Evolutionary conservation across 2,329 filamentous ascomycete species (phyloP), one percentile per base, ranked within the genome.

Genomic region (Fusarium sp.): DNA sequence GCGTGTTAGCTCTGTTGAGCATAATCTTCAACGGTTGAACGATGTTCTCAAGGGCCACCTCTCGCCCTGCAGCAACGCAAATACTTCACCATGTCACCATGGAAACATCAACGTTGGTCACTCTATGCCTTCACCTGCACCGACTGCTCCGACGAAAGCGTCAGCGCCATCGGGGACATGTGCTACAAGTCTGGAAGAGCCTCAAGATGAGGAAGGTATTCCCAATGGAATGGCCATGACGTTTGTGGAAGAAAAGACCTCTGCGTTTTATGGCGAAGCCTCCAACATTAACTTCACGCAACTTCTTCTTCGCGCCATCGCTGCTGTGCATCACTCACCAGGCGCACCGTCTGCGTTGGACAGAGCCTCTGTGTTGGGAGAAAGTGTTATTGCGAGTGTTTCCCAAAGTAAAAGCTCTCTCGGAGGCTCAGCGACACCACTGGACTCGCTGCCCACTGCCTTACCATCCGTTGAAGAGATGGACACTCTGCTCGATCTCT

Each of bases 141-240:
- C 41, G 13, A 11, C 42, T 31, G 29, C 45, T 14, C 45, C 27
- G 13, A 31, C 45, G 0, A 57, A 57, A 22, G 44, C 44, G 25
- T 46, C 44, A 4, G 44, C 25, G 12, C 25, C 44, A 13, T 27
- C 42, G 4, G 20, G 44, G 20, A 57, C 54, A 0, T 57, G 54
- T 7, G 54, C 54, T 10, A 57, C 54, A 7, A 25, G 54, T 12
- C 22, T 57, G 2, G 54, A 57, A 20, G 54, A 57, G 20, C 54
- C 54, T 8, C 20, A 57, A 4, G 42, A 57, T 3, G 54, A 57
- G 7, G 54, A 57, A 9, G 42, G 39, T 14, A 57, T 29, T 14
- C 45, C 42, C 7, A 57, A 57, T 14, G 54, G 54, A 17, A 57
- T 57, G 54, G 54, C 54, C 4, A 57, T 57, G 54, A 57, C 54